Evolutionary conservation across 2,329 filamentous ascomycete genomes (phyloP).

Genomic region (Bisporella sp.): DNA sequence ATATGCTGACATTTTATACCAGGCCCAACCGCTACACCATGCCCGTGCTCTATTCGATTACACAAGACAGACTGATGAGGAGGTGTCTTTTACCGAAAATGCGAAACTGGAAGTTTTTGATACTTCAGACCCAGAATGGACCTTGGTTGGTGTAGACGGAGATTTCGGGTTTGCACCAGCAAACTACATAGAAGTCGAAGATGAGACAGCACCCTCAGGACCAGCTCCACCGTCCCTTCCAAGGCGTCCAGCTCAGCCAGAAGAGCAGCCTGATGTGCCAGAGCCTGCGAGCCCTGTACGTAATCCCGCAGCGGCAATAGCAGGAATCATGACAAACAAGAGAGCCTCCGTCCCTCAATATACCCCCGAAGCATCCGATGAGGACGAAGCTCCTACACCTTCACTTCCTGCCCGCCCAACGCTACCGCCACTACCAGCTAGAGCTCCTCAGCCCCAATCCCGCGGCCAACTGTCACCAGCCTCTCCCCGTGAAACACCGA

Average conservation of each 20-base stretch:
- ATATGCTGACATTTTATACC: slow-evolving; percentile 1
- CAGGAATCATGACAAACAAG: slow-evolving; percentile 41
- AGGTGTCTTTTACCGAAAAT: slow-evolving; percentile 92
- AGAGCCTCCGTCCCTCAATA: slow-evolving; percentile 39
- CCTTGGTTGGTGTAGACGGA: slow-evolving; percentile 73
- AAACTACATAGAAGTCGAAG: slow-evolving; percentile 81
- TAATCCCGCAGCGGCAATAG: slow-evolving; percentile 38
- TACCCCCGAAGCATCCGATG: slow-evolving; percentile 62
- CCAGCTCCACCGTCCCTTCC: slow-evolving; percentile 28
- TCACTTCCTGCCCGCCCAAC: slow-evolving; percentile 56
- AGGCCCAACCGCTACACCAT: slow-evolving; percentile 60
- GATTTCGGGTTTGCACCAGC: slow-evolving; percentile 93
- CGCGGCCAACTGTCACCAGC: slow-evolving; percentile 15
- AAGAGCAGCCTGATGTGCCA: slow-evolving; percentile 19
- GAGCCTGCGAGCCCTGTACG: slow-evolving; percentile 18
- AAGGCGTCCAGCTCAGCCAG: slow-evolving; percentile 27
- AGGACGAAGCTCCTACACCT: slow-evolving; percentile 51
- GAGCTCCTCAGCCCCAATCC: slow-evolving; percentile 27
- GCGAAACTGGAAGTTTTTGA: slow-evolving; percentile 79
- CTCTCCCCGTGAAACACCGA: slow-evolving; percentile 20
- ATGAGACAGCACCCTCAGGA: slow-evolving; percentile 29
- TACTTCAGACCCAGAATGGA: slow-evolving; percentile 91
- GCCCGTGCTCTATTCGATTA: slow-evolving; percentile 98
- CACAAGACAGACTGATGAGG: slow-evolving; percentile 92
- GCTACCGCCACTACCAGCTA: slow-evolving; percentile 51